Conservation (phyloP, 2,329 filamentous ascomycete genomes). For the Penicillium psychrosexuale region DNA sequence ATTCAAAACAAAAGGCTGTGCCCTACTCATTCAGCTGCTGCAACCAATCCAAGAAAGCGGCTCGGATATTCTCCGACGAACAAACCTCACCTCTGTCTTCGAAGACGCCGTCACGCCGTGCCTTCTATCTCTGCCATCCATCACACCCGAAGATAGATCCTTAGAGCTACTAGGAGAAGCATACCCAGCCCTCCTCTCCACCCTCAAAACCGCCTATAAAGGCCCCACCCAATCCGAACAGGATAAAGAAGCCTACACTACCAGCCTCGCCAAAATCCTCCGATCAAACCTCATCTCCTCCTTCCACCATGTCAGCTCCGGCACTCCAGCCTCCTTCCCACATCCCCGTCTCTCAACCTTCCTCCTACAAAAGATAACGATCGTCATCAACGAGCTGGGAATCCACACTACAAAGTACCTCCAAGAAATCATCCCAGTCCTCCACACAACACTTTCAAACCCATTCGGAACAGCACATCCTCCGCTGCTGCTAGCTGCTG, state of each 20-base stretch:
- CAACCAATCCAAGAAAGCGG: constrained; percentile 33
- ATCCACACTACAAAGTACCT: constrained; percentile 41
- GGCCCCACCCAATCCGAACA: constrained; percentile 22
- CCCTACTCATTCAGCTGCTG: constrained; percentile 36
- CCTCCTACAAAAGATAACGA: constrained; percentile 31
- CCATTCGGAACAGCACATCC: constrained; percentile 61
- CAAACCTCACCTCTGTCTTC: constrained; percentile 46
- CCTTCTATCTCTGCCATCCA: constrained; percentile 70
- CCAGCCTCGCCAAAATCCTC: constrained; percentile 28
- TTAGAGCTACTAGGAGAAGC: constrained; percentile 60
- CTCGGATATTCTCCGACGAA: constrained; percentile 42
- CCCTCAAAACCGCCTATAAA: constrained; percentile 50
- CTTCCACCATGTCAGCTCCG: constrained; percentile 48
- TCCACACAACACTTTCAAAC: constrained; percentile 64
- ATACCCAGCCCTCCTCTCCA: constrained; percentile 63
- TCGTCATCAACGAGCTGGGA: constrained; percentile 31
- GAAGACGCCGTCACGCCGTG: constrained; percentile 55
- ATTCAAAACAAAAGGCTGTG: constrained; percentile 41
- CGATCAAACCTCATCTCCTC: constrained; percentile 38
- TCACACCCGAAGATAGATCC: constrained; percentile 73
- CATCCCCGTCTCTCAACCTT: constrained; percentile 50
- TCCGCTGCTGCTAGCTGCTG: constrained; percentile 53
- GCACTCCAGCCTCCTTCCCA: constrained; percentile 42
- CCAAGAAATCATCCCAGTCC: constrained; percentile 64
- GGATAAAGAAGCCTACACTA: constrained; percentile 24